Evolutionary conservation across 2,329 filamentous ascomycete species (phyloP).

Genomic region (Pseudogymnoascus sp.): DNA sequence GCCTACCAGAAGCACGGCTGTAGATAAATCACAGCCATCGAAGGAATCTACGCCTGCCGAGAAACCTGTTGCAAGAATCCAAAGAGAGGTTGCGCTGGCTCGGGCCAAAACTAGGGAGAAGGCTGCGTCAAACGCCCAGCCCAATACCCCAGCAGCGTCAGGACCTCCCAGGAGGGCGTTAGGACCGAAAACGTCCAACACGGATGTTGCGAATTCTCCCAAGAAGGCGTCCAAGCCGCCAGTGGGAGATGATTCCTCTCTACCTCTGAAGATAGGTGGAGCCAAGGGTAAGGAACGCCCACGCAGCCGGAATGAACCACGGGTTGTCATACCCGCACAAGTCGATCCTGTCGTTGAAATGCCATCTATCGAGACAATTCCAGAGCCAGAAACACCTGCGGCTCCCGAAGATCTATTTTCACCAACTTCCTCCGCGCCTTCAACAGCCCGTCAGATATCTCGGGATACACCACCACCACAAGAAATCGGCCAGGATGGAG

Average conservation of each 20-base stretch:
- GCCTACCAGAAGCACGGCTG: constrained; percentile 25
- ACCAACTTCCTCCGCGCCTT: constrained; percentile 42
- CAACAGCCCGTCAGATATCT: constrained; percentile 22
- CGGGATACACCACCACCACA: constrained; percentile 52
- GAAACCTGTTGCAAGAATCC: constrained; percentile 14
- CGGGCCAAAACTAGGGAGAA: constrained; percentile 21
- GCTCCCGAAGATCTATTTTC: constrained; percentile 35
- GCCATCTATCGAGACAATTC: constrained; percentile 27
- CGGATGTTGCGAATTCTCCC: constrained; percentile 47
- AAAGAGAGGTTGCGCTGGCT: constrained; percentile 21
- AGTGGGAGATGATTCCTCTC: constrained; percentile 27
- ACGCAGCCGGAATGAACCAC: constrained; percentile 16
- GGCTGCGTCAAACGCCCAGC: background rate
- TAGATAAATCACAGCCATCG: constrained; percentile 10
- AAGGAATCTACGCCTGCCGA: constrained; percentile 14
- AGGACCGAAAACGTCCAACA: constrained; percentile 49
- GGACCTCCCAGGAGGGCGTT: constrained; percentile 23
- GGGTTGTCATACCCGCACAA: constrained; percentile 12
- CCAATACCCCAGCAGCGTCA: background rate
- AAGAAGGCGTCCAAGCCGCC: constrained; percentile 39
- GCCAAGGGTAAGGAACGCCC: constrained; percentile 14
- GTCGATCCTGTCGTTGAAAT: constrained; percentile 13
- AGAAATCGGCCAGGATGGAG: constrained; percentile 46
- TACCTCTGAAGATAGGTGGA: background rate
- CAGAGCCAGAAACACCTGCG: constrained; percentile 29